Base-by-base conservation (phyloP, 225 moss, liverwort and hornwort species). In the Takakia lepidozioides region DNA sequence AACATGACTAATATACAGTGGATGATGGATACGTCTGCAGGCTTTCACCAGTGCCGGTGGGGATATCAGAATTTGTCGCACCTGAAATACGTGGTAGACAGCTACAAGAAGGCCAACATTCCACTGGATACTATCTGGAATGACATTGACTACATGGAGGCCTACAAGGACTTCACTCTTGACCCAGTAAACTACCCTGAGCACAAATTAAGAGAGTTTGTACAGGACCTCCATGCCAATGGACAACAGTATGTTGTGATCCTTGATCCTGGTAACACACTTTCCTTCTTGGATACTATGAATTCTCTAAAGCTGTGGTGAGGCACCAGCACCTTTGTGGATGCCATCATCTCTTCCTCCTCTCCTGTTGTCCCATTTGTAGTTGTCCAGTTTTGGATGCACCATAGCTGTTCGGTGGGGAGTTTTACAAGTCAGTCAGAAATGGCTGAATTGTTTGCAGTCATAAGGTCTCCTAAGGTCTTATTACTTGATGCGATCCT, bases 101-200 rank as follows among this genome's bases (percentile, higher is more conserved):
- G 72, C 43, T 95, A 67, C 57, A 76, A 76, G 30, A 66, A 67
- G 40, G 86, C 84, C 3, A 66, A 71, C 10, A 81, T 95, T 49
- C 93, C 93, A 1, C 56, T 95, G 11, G 93, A 95, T 28, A 60
- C 84, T 6, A 76, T 89, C 25, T 95, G 93, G 93, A 86, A 74
- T 27, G 93, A 95, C 41, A 89, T 95, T 15, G 93, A 95, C 47
- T 86, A 84, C 41, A 95, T 95, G 93, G 79, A 89, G 2, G 59
- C 62, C 5, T 95, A 71, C 68, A 74, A 60, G 50, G 93, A 95
- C 36, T 95, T 95, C 64, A 95, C 93, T 3, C 27, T 82, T 4
- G 79, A 95, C 45, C 84, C 86, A 2, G 49, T 84, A 2, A 79
- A 77, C 36, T 95, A 68, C 26, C 38, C 87, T 13, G 71, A 68